Base-by-base conservation (phyloP, 257 asterid genomes). In the Jasminum sambac region DNA sequence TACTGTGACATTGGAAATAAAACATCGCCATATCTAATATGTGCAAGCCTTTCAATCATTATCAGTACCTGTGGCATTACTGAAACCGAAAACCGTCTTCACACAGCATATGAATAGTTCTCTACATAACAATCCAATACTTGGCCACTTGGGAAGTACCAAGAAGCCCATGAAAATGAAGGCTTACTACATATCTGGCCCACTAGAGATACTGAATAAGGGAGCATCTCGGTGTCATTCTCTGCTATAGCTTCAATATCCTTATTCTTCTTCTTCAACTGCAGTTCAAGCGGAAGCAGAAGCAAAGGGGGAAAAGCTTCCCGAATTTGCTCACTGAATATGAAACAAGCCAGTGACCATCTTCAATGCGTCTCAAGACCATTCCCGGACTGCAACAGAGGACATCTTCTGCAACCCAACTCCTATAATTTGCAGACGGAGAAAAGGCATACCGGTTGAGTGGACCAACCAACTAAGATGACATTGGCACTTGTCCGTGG, bases 391-490 rank as follows among this genome's bases (percentile, higher is more conserved):
- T 1, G 13, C 59, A 4, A 48, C 11, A 6, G 62, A 55, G 62
- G 23, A 21, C 34, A 55, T 55, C 13, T 52, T 19, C 62, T 23
- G 30, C 61, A 19, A 24, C 36, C 10, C 62, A 26, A 17, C 61
- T 55, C 62, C 62, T 23, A 23, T 52, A 52, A 7, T 52, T 23
- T 23, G n/a, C 36, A 23, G 36, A 3, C 6, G 16, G 3, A 55
- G 62, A 10, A 55, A 55, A 21, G 8, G 30, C 30, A 52, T 52
- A 19, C 14, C 7, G 21, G 61, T 52, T 52, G 26, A 12, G 21
- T 52, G 61, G 30, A 52, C 61, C 14, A 11, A 52, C 61, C 62
- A 9, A 55, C 62, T 8, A 55, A 55, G 62, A 55, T 11, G 62
- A 55, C 34, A 26, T 55, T 21, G 16, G 21, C 62, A 55, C 16